These are phyloP conservation scores for Avicennia marina DNA, from an alignment of 257 asterid genomes.

Conservation along the genomic window DNA sequence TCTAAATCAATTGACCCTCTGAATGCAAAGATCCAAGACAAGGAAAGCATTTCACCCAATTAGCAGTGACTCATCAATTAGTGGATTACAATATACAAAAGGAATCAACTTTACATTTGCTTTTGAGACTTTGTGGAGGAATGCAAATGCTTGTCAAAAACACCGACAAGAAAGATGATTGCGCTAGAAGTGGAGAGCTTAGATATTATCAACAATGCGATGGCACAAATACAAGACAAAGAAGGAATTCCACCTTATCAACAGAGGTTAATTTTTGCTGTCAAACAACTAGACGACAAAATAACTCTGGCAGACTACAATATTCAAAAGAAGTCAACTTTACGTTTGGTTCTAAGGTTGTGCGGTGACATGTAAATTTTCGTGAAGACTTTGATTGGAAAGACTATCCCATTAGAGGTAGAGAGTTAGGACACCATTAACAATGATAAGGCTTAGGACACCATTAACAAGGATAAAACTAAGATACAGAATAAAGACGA, in stretches of 20 bases:
- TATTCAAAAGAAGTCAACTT: conserved; percentile 21
- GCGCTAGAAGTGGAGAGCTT: conserved; percentile 25
- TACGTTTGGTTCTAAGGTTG: conserved; percentile 22
- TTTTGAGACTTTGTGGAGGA: no score
- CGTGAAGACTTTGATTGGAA: conserved; percentile 23
- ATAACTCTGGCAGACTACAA: conserved; percentile 21
- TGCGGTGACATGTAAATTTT: conserved; percentile 24
- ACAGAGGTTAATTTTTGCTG: conserved; percentile 21
- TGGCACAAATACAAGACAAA: conserved; percentile 18
- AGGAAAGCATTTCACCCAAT: conserved; percentile 13
- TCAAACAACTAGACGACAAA: conserved; percentile 20
- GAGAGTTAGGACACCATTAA: conserved; percentile 21
- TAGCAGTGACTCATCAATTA: conserved; percentile 16
- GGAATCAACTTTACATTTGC: conserved; percentile 22
- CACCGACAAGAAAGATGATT: conserved; percentile 21
- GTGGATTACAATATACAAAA: conserved; percentile 21
- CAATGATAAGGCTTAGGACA: conserved; percentile 13
- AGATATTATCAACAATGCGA: conserved; percentile 19
- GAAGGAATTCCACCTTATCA: conserved; percentile 21
- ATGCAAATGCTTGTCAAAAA: conserved; percentile 25
- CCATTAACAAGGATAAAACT: no score
- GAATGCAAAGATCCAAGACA: conserved; percentile 19
- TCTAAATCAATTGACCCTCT: conserved; percentile 17
- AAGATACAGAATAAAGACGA: conserved; percentile 22
- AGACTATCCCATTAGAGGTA: conserved; percentile 18